Evolutionary conservation across 805 yeast genomes (phyloP).

Genomic region (Kazachstania bromeliacearum): DNA sequence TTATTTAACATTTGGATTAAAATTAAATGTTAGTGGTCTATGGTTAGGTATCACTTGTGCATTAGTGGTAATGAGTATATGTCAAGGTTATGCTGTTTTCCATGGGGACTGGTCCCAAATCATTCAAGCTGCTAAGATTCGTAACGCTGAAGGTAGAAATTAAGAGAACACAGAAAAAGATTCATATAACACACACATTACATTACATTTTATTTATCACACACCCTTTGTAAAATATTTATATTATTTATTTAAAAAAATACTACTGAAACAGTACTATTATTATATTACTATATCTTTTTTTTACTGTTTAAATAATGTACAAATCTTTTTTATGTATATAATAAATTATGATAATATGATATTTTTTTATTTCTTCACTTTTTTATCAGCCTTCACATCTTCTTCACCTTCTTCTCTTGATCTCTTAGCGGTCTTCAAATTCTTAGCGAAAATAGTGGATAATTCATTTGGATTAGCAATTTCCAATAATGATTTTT

Average conservation of each 20-base stretch:
- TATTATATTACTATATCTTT: no score
- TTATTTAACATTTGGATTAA: constrained; percentile 41
- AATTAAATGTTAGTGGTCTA: constrained; percentile 46
- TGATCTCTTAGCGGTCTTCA: constrained; percentile 33
- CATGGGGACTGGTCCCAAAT: constrained; percentile 26
- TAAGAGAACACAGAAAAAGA: not conserved
- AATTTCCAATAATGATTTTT: constrained; percentile 74
- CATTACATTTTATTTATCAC: no score
- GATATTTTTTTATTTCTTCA: constrained; percentile 15
- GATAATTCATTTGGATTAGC: constrained; percentile 63
- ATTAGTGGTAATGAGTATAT: constrained; percentile 26
- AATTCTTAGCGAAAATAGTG: constrained; percentile 50
- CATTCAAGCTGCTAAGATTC: constrained; percentile 20
- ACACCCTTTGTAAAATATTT: not conserved
- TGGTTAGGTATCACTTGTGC: constrained; percentile 46
- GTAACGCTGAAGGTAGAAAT: constrained; percentile 18
- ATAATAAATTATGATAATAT: no score
- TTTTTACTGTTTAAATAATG: no score
- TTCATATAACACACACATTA: not conserved
- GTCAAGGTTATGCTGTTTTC: constrained; percentile 29
- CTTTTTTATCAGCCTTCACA: constrained; percentile 9
- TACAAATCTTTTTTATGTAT: no score
- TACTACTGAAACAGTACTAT: no score
- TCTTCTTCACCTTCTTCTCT: constrained; percentile 11
- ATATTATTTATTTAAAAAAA: no score